Base-by-base conservation (phyloP, 495 filamentous ascomycete species). In the Penicillium cinerascens region DNA sequence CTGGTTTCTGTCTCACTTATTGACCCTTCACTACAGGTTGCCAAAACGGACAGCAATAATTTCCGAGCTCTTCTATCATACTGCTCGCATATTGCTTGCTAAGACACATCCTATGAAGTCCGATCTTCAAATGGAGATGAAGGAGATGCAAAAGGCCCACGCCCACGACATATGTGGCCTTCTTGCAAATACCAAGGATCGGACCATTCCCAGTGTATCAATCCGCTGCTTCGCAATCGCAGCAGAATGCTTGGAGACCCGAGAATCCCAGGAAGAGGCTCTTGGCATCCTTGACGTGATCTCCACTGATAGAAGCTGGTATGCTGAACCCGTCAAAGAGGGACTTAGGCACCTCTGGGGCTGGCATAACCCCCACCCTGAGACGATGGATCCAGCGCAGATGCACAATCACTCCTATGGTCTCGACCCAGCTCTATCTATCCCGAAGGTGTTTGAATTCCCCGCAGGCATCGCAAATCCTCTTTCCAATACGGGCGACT, bases 11-110 rank as follows among this genome's bases (percentile, higher is more conserved):
- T 2, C 13, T 9, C 37, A 18, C 37, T 20, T 5, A 41, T 27
- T 51, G 23, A 43, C 15, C 15, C 1, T 23, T 13, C 27, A 9
- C 20, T 7, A 16, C 49, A 90, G 87, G 90, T 77, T 96, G 21
- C 83, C 91, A 55, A 92, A 93, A 65, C 81, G 88, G 37, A 81
- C 87, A 7, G 84, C 88, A 4, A 83, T 91, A 27, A 79, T 96
- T 37, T 91, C 87, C 9, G 83, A 89, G 9, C 78, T 97, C n/a
- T 90, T 96, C 56, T 97, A 95, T 64, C 92, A 97, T 61, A 92
- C 87, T 0, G 82, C 87, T 25, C 84, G 91, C 68, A 83, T 85
- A 49, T 65, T 96, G 9, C 78, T 97, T n/a, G 79, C 87, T 3
- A 89, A 91, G 56, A 85, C 82, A 20, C 85, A 97, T 64, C 92